phyloP scores from a whole-genome alignment of 2,329 filamentous ascomycete genomes.

The Cylindrodendrum hubeiense region DNA sequence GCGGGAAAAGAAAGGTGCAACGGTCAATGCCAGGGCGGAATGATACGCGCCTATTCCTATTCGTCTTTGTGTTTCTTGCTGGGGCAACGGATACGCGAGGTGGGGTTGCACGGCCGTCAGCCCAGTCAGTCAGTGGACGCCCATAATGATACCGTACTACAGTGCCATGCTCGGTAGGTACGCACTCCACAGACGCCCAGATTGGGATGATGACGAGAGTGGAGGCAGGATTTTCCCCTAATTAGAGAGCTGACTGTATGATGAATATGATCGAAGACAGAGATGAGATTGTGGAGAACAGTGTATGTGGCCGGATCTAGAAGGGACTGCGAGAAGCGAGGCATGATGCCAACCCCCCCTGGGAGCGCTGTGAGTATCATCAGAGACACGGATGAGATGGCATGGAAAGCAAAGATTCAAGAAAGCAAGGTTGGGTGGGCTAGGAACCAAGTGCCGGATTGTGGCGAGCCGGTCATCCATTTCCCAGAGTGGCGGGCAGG shows the following conservation, averaged over 20 bases:
- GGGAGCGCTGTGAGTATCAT: not conserved
- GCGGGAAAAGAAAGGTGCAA: constrained; percentile 17
- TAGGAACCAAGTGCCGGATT: not conserved
- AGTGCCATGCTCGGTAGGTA: not conserved
- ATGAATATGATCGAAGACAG: not conserved
- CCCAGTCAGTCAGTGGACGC: no score
- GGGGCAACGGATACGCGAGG: constrained; percentile 1
- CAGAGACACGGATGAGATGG: not conserved
- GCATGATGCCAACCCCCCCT: not conserved
- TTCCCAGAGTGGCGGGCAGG: not conserved
- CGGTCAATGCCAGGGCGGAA: constrained; percentile 12
- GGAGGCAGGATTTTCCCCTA: not conserved
- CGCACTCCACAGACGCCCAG: not conserved
- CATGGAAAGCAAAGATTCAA: not conserved
- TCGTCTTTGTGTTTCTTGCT: not conserved
- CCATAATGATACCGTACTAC: no score
- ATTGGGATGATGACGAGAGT: not conserved
- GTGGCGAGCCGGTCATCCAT: not conserved
- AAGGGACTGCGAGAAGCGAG: not conserved
- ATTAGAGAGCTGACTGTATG: not conserved
- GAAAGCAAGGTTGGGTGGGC: no score
- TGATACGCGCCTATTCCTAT: not conserved
- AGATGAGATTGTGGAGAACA: not conserved
- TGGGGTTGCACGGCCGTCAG: not conserved
- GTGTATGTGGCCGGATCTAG: not conserved